phyloP scores from a whole-genome alignment of 1,139 yeast species.

The Wickerhamiella pararugosa region DNA sequence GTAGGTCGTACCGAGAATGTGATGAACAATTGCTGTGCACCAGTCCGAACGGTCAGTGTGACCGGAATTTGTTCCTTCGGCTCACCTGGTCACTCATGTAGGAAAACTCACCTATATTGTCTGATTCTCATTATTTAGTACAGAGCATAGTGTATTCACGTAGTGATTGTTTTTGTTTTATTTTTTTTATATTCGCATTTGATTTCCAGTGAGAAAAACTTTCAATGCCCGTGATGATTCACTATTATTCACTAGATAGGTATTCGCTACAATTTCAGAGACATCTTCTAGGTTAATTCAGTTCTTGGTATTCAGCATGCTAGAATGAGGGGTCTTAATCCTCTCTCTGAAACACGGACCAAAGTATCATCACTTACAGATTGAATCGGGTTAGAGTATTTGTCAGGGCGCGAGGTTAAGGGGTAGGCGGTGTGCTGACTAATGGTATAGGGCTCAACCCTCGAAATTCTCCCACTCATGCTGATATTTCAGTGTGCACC shows the following conservation, averaged over 20 bases:
- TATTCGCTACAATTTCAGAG: background rate
- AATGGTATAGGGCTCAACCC: background rate
- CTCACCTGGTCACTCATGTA: background rate
- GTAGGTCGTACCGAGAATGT: no score
- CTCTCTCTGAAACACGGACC: constrained; percentile 31
- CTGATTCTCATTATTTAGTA: no score
- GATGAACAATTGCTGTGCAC: background rate
- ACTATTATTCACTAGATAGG: no score
- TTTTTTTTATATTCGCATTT: no score
- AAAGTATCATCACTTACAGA: constrained; percentile 7
- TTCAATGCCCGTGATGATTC: no score
- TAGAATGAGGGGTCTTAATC: constrained; percentile 26
- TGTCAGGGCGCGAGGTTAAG: background rate
- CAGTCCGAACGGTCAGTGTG: background rate
- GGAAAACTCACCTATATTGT: background rate
- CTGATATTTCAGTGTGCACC: background rate
- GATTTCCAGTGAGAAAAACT: no score
- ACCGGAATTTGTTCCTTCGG: background rate
- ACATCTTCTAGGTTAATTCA: constrained; percentile 13
- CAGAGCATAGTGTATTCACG: no score
- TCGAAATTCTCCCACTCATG: background rate
- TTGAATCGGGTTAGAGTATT: background rate
- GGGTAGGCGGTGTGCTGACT: background rate
- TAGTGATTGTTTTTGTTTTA: no score
- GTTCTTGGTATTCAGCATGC: constrained; percentile 20